Evolutionary conservation across 257 asterid genomes (phyloP).

Genomic region (Catharanthus roseus): DNA sequence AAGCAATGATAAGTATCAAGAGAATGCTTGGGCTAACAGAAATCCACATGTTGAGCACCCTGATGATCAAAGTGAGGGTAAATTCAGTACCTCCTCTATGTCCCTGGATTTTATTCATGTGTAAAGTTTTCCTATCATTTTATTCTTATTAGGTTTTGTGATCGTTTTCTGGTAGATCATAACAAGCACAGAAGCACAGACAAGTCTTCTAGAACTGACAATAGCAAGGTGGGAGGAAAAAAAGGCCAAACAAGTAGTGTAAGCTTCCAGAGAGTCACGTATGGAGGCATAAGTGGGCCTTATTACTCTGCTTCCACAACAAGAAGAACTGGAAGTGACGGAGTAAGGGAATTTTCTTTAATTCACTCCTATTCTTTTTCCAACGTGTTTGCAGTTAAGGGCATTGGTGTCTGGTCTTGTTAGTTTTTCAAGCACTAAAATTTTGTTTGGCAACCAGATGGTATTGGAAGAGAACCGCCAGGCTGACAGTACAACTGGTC

Average conservation of each 20-base stretch:
- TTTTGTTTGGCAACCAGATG: slow-evolving; percentile 32
- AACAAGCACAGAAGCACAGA: slow-evolving; percentile 22
- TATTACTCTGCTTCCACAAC: slow-evolving; percentile 64
- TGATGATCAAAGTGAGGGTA: slow-evolving; percentile 63
- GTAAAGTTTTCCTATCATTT: neutral
- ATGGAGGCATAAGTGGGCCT: slow-evolving; percentile 72
- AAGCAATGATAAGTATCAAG: slow-evolving; percentile 9
- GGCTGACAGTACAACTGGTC: slow-evolving; percentile 76
- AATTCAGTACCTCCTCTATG: neutral
- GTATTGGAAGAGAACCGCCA: slow-evolving; percentile 64
- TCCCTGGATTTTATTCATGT: neutral
- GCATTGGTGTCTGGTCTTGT: neutral
- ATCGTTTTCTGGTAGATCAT: slow-evolving; percentile 28
- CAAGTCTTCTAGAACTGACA: slow-evolving; percentile 10
- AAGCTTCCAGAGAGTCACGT: slow-evolving; percentile 63
- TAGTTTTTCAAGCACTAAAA: neutral
- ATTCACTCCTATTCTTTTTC: neutral
- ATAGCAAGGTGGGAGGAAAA: slow-evolving; percentile 20
- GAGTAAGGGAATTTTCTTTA: slow-evolving; percentile 37
- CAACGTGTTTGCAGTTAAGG: neutral
- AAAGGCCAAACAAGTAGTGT: slow-evolving; percentile 25
- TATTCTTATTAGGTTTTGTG: neutral
- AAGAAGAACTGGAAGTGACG: slow-evolving; percentile 52
- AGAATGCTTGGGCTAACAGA: slow-evolving; percentile 26
- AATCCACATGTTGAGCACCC: slow-evolving; percentile 80